Evolutionary conservation across 805 yeast species (phyloP).

Genomic region (Lipomyces yamadae): DNA sequence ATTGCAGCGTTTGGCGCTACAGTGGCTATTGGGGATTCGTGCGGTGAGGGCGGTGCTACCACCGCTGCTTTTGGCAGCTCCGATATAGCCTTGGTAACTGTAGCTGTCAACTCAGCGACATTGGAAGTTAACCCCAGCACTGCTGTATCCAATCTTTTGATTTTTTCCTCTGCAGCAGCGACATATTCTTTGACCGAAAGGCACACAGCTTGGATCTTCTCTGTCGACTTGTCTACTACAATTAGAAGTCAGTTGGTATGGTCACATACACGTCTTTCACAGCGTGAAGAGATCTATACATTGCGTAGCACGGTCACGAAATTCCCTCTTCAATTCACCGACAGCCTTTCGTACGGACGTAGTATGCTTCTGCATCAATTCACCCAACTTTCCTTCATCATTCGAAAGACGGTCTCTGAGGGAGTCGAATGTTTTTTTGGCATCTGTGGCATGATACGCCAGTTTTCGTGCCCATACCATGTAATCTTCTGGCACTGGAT

Average conservation of each 20-base stretch:
- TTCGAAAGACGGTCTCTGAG: slow-evolving; percentile 9
- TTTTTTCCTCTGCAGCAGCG: slow-evolving; percentile 1
- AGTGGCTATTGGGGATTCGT: background rate
- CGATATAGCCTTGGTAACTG: background rate
- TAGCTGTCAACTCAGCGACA: background rate
- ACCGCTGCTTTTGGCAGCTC: background rate
- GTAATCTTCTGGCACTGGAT: slow-evolving; percentile 8
- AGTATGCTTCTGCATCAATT: background rate
- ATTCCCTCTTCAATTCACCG: background rate
- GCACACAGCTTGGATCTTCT: slow-evolving; percentile 1
- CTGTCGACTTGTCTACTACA: slow-evolving; percentile 3
- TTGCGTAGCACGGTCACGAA: slow-evolving; percentile 2
- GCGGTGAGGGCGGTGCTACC: background rate
- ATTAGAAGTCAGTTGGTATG: background rate
- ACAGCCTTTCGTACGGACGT: background rate
- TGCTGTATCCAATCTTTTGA: background rate
- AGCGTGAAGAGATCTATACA: background rate
- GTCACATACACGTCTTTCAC: background rate
- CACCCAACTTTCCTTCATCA: slow-evolving; percentile 13
- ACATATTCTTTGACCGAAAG: slow-evolving; percentile 2
- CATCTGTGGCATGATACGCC: slow-evolving; percentile 19
- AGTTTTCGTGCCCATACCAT: slow-evolving; percentile 24
- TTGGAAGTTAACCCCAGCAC: background rate
- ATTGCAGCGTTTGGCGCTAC: background rate
- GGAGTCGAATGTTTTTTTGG: slow-evolving; percentile 11